Evolutionary conservation across 208 protist genomes (phyloP).

Genomic region (Strigomonas culicis): DNA sequence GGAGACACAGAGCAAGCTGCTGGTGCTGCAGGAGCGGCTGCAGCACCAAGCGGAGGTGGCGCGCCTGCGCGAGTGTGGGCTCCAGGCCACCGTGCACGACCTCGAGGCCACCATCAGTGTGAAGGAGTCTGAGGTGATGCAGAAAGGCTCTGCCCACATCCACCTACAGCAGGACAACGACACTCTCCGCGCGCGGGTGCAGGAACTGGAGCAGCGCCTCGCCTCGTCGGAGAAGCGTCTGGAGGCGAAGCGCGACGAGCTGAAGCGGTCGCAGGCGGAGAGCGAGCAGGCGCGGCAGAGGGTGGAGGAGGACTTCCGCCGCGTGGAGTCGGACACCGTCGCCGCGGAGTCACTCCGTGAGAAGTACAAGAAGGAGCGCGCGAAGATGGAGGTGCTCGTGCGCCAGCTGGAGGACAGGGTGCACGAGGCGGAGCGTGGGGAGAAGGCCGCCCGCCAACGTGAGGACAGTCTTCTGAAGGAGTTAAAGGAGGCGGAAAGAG

Average conservation of each 20-base stretch:
- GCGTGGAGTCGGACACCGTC: slow-evolving; percentile 29
- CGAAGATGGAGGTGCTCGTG: slow-evolving; percentile 52
- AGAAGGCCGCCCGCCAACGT: slow-evolving; percentile 33
- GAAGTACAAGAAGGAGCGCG: slow-evolving; percentile 55
- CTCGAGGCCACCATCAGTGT: slow-evolving; percentile 18
- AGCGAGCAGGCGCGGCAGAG: slow-evolving; percentile 19
- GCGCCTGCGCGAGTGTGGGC: slow-evolving; percentile 18
- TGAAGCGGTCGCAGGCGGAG: slow-evolving; percentile 21
- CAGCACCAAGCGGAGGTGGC: slow-evolving; percentile 40
- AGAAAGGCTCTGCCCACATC: slow-evolving; percentile 18
- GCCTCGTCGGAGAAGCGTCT: slow-evolving; percentile 34
- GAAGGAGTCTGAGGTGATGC: slow-evolving; percentile 16
- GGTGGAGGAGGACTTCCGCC: slow-evolving; percentile 17
- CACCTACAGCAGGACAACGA: slow-evolving; percentile 15
- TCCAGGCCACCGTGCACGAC: slow-evolving; percentile 23
- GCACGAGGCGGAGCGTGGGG: slow-evolving; percentile 24
- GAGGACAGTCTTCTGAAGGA: slow-evolving; percentile 22
- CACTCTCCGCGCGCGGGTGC: slow-evolving; percentile 23
- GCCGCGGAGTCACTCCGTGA: slow-evolving; percentile 35
- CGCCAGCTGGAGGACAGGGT: slow-evolving; percentile 42
- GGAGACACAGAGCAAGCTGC: slow-evolving; percentile 34
- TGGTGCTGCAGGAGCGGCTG: slow-evolving; percentile 51
- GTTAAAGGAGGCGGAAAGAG: slow-evolving; percentile 25
- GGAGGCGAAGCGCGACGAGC: slow-evolving; percentile 25
- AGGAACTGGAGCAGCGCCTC: slow-evolving; percentile 39